These are phyloP conservation scores for Arthrobotrys pseudoclavata DNA, from an alignment of 2,329 filamentous ascomycete genomes.

Conservation along the genomic window DNA sequence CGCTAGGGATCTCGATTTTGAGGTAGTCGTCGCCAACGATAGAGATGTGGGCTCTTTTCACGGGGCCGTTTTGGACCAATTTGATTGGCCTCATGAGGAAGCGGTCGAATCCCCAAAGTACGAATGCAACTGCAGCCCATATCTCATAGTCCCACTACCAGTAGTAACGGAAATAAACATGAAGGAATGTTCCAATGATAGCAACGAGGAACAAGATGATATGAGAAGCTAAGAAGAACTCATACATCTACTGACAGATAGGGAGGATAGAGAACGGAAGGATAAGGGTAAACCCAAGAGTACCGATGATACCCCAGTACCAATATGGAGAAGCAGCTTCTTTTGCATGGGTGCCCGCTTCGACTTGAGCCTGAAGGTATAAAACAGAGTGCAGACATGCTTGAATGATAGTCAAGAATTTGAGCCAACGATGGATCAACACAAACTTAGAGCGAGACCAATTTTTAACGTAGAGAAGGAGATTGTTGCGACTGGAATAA, in stretches of 20 bases:
- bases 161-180: conserved; percentile 65
- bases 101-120: conserved; percentile 65
- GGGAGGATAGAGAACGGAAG: conserved; percentile 62
- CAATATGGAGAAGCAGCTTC: conserved; percentile 64
- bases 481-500: conserved; percentile 66
- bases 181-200: conserved; percentile 65
- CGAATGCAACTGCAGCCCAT: conserved; percentile 65
- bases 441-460: conserved; percentile 66
- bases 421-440: conserved; percentile 66
- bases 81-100: conserved; percentile 63
- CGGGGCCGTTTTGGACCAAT: conserved; percentile 56
- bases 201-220: conserved; percentile 64
- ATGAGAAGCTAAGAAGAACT: conserved; percentile 65
- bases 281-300: conserved; percentile 63
- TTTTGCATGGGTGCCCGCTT: conserved; percentile 60
- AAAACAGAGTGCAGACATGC: conserved; percentile 65
- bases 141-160: conserved; percentile 67
- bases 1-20: conserved; percentile 60
- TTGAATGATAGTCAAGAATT: conserved; percentile 62
- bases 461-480: conserved; percentile 65
- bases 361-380: conserved; percentile 63
- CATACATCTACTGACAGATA: conserved; percentile 64
- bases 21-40: conserved; percentile 64
- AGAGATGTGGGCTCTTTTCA: conserved; percentile 61
- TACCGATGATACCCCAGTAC: conserved; percentile 65